A percentile compares a stretch with the other conserved stretches of the same genome.
Conservation (phyloP, 169 alveolate species). For the Plasmodium gaboni region DNA sequence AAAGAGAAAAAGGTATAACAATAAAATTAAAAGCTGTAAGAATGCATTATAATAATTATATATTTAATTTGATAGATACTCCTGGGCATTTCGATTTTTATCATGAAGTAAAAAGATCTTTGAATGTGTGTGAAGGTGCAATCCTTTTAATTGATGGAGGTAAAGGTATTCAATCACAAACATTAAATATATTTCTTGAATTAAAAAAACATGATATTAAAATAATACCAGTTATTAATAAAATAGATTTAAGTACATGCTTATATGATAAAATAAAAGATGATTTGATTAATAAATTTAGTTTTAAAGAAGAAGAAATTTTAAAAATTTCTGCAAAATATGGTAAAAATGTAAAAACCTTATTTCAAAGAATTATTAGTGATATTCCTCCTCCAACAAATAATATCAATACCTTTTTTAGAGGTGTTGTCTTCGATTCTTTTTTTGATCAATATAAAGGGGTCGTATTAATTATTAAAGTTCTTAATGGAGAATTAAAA, state of each 20-base stretch:
- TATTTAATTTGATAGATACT: conserved; percentile 96
- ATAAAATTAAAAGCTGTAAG: conserved; percentile 89
- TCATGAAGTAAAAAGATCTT: conserved; percentile 94
- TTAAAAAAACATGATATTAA: conserved; percentile 90
- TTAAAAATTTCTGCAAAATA: conserved; percentile 91
- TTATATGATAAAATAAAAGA: conserved; percentile 78
- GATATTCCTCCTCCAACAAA: conserved; percentile 90
- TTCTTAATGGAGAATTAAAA: conserved; percentile 82
- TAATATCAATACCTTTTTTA: conserved; percentile 81
- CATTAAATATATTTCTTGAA: conserved; percentile 90
- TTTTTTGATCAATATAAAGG: conserved; percentile 93
- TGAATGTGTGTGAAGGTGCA: conserved; percentile 95
- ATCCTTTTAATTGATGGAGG: conserved; percentile 93
- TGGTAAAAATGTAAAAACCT: conserved; percentile 88
- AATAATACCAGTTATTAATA: conserved; percentile 95
- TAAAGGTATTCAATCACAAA: conserved; percentile 96
- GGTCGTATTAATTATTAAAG: conserved; percentile 89
- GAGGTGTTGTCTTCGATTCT: conserved; percentile 94
- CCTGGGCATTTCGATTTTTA: conserved; percentile 97
- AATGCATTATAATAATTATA: conserved; percentile 86
- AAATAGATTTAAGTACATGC: conserved; percentile 91
- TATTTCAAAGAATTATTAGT: conserved; percentile 87
- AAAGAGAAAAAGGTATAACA: conserved; percentile 94
- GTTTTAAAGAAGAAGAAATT: conserved; percentile 87
- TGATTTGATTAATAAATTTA: conserved; percentile 77